These are phyloP conservation scores for Puccinia coronata DNA, from an alignment of 1,284 basidiomycete genomes.

Conservation along the genomic window DNA sequence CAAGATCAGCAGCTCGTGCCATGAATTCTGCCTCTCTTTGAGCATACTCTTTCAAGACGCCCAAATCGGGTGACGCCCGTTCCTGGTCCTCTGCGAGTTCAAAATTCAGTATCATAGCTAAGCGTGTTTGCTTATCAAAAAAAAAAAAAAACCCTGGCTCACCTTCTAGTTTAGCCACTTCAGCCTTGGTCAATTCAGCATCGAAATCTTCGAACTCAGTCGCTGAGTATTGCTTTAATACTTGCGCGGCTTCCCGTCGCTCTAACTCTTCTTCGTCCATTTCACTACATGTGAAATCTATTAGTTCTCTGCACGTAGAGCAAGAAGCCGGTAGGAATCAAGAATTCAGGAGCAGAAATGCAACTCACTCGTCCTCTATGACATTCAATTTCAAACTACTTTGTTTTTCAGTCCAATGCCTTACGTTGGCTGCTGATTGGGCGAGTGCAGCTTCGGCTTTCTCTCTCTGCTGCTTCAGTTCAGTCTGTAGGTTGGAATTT, in stretches of 20 bases:
- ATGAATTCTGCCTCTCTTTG: conserved; percentile 87
- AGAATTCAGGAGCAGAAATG: conserved; percentile 29
- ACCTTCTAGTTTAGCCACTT: conserved; percentile 83
- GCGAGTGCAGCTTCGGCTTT: conserved; percentile 68
- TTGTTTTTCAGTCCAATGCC: conserved; percentile 72
- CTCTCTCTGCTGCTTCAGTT: conserved; percentile 67
- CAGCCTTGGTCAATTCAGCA: conserved; percentile 72
- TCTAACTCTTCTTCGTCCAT: conserved; percentile 64
- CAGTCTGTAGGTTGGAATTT: conserved; percentile 50
- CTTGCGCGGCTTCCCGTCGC: conserved; percentile 59
- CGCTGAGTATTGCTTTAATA: conserved; percentile 72
- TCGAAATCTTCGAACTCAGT: conserved; percentile 78
- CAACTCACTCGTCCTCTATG: conserved; percentile 70
- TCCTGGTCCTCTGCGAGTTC: conserved; percentile 68
- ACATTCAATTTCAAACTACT: conserved; percentile 77
- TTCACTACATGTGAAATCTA: conserved; percentile 51
- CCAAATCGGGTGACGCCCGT: conserved; percentile 80
- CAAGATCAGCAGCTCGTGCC: conserved; percentile 81
- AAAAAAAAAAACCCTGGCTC: conserved; percentile 55
- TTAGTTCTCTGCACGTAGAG: conserved; percentile 69
- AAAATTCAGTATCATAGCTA: conserved; percentile 33
- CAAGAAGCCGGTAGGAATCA: conserved; percentile 53
- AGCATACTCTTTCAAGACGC: conserved; percentile 85
- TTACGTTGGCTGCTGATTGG: conserved; percentile 68
- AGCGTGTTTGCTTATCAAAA: neutral